A percentile compares a stretch with the other conserved stretches of the same genome.
phyloP scores from a whole-genome alignment of 108 stramenopile species.

The Chaetoceros tenuissimus region DNA sequence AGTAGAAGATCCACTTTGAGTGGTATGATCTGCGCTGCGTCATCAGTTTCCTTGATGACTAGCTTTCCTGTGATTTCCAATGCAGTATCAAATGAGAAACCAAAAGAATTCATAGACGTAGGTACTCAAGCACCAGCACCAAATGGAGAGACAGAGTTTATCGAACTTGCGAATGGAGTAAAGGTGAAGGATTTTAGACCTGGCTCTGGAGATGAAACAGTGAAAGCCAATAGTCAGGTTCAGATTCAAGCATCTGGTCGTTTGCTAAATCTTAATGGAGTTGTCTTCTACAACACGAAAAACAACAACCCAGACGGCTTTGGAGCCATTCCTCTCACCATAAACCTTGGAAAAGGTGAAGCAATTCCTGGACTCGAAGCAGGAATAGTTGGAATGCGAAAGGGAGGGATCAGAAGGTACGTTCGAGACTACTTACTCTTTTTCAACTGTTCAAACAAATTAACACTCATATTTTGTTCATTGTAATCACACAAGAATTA shows the following conservation, averaged over 20 bases:
- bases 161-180: slow-evolving; percentile 41
- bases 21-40: background rate
- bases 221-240: slow-evolving; percentile 18
- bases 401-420: slow-evolving; percentile 29
- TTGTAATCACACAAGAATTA: slow-evolving; percentile 32
- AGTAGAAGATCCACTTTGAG: background rate
- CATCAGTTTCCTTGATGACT: background rate
- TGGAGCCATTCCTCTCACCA: slow-evolving; percentile 44
- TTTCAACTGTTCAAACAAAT: too few species aligned
- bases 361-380: slow-evolving; percentile 52
- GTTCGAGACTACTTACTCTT: too few species aligned
- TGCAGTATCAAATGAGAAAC: background rate
- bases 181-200: slow-evolving; percentile 52
- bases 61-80: background rate
- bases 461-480: background rate
- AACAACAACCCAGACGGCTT: slow-evolving; percentile 63
- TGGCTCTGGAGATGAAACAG: slow-evolving; percentile 23
- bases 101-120: slow-evolving; percentile 30
- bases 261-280: slow-evolving; percentile 59
- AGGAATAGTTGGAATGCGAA: slow-evolving; percentile 51
- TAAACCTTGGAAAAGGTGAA: slow-evolving; percentile 39
- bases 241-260: slow-evolving; percentile 44
- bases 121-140: slow-evolving; percentile 45
- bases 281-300: slow-evolving; percentile 66
- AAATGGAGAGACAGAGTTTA: slow-evolving; percentile 33